Percentiles rank a stretch among this genome's conserved stretches.
These are phyloP conservation scores for Puccinia hordei DNA, from an alignment of 1,284 basidiomycete species.

Conservation along the genomic window DNA sequence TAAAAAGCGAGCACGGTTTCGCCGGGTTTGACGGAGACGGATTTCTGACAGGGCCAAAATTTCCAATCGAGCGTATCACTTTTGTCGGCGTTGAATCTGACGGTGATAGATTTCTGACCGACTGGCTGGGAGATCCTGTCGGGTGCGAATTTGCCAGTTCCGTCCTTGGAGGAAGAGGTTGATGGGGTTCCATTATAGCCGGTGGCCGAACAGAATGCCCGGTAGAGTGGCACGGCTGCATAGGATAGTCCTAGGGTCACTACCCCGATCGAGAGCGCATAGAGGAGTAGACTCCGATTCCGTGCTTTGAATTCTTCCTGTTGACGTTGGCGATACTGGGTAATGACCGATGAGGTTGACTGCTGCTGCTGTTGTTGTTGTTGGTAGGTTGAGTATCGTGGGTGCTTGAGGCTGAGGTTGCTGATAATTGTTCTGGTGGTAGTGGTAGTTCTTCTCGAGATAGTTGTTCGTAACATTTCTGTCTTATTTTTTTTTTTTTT, in stretches of 20 bases:
- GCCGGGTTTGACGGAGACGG: slow-evolving; percentile 86
- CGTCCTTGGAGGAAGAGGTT: slow-evolving; percentile 64
- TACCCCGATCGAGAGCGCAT: slow-evolving; percentile 75
- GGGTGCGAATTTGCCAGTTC: slow-evolving; percentile 52
- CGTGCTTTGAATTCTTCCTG: slow-evolving; percentile 51
- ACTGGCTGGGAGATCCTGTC: slow-evolving; percentile 71
- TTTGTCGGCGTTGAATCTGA: slow-evolving; percentile 91
- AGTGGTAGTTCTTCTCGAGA: background rate
- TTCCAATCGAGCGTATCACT: slow-evolving; percentile 88
- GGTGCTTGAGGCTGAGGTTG: no score
- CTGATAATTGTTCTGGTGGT: background rate
- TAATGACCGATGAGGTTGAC: background rate
- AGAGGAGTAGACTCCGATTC: slow-evolving; percentile 76
- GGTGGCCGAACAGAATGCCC: slow-evolving; percentile 95
- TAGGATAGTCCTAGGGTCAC: slow-evolving; percentile 82
- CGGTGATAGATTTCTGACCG: slow-evolving; percentile 71
- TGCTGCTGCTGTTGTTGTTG: background rate
- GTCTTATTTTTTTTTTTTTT: background rate
- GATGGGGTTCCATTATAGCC: slow-evolving; percentile 89
- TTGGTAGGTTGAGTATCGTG: no score
- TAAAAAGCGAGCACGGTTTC: slow-evolving; percentile 97
- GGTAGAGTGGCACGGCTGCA: slow-evolving; percentile 93
- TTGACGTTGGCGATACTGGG: slow-evolving; percentile 28
- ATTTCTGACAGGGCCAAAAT: slow-evolving; percentile 87
- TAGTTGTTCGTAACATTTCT: background rate